A percentile compares a stretch with the other conserved stretches of the same genome.
Conservation (phyloP, 495 filamentous ascomycete species). For the Neurospora sp. region DNA sequence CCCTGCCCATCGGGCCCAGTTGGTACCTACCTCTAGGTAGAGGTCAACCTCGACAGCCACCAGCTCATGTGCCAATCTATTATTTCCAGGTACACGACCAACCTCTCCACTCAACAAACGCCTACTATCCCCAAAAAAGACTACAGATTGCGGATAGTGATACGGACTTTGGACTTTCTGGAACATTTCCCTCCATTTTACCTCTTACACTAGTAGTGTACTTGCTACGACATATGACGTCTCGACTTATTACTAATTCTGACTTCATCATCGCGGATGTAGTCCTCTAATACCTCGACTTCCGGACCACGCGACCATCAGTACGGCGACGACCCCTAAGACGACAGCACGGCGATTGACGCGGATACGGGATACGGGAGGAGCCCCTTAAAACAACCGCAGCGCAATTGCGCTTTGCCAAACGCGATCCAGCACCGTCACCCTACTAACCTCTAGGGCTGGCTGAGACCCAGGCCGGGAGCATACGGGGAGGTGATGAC, state of each 20-base stretch:
- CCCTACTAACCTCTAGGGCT: neutral
- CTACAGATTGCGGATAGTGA: neutral
- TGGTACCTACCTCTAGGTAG: neutral
- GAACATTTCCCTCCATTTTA: neutral
- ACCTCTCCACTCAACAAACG: neutral
- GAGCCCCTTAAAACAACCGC: neutral
- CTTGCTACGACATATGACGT: neutral
- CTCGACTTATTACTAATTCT: neutral
- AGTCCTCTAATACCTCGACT: neutral
- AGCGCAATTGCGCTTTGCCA: neutral
- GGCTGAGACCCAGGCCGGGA: neutral
- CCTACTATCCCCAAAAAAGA: neutral
- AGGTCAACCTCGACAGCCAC: neutral
- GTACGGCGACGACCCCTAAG: neutral
- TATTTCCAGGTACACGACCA: neutral
- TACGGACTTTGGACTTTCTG: neutral
- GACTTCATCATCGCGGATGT: neutral
- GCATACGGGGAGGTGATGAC: neutral
- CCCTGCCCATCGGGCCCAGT: neutral
- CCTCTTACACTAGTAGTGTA: neutral
- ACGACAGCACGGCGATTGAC: neutral
- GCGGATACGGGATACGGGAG: neutral
- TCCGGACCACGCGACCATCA: neutral
- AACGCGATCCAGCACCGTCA: neutral
- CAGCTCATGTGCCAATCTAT: neutral